Evolutionary conservation across 805 yeast species (phyloP), one percentile per base, ranked within the genome.

Genomic region (Saccharomyces eubayanus): DNA sequence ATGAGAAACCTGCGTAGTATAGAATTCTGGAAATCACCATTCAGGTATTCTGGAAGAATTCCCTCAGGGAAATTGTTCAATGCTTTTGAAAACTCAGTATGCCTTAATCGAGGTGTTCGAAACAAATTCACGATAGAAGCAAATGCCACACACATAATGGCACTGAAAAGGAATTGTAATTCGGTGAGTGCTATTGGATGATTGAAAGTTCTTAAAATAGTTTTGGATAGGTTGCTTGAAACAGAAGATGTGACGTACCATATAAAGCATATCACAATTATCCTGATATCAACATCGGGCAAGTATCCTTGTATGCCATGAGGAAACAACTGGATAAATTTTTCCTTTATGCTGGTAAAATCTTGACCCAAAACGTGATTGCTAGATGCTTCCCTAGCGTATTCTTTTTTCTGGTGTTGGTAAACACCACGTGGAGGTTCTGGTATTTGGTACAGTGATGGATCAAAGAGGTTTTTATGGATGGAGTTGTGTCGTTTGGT

Each of bases 151-250:
- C 94, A 86, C 55, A 87, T 74, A 10, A 73, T 41, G 3, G 84
- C 84, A 60, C 90, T 90, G 61, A 89, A 74, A 30, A 85, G 62
- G 64, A 92, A 92, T 72, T 94, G 98, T 52, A 85, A 72, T 75
- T 91, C 90, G 1, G 97, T 89, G 54, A 94, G 77, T 0, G 96
- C 85, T n/a, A 90, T 82, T 1, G 99, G 97, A 67, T 83, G 87
- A 47, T 79, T 78, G 69, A 85, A 90, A 49, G 74, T 73, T 58
- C 75, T 79, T 55, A 92, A 73, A 49, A 92, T 89, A 48, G 83
- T 74, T 68, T 92, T 92, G 36, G 95, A 83, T 36, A 92, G 76
- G 64, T 89, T 89, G 59, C 85, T 85, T 2, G 96, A 86, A 8
- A 91, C 70, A 9, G 95, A 91, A 31, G 95, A 85, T 9, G 84